These are phyloP conservation scores for Kondoa subrosea DNA, from an alignment of 768 basidiomycete genomes.

Conservation along the genomic window DNA sequence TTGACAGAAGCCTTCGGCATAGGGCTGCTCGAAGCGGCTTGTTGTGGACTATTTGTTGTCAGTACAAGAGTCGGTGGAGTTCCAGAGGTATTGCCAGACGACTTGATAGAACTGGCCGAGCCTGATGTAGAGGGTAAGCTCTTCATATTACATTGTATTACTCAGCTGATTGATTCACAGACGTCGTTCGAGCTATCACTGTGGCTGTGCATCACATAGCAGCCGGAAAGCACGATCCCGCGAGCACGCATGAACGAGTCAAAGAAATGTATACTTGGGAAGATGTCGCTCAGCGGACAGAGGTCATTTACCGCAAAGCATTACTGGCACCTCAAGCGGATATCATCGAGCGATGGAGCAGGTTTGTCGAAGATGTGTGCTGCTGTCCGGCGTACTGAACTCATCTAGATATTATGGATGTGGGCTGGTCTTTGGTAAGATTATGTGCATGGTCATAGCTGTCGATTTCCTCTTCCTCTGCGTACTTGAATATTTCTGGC, in stretches of 20 bases:
- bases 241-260: constrained; percentile 57
- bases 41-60: constrained; percentile 82
- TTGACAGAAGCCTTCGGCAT: constrained; percentile 94
- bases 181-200: constrained; percentile 65
- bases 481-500: constrained; percentile 68
- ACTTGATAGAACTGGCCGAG: constrained; percentile 87
- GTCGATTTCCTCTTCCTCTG: constrained; percentile 79
- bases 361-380: constrained; percentile 38
- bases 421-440: constrained; percentile 71
- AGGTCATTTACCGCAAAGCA: constrained; percentile 60
- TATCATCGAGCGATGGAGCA: constrained; percentile 57
- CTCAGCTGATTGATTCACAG: constrained; percentile 34
- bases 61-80: constrained; percentile 88
- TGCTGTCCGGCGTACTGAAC: background rate
- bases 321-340: constrained; percentile 46
- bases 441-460: constrained; percentile 70
- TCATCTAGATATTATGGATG: constrained; percentile 42
- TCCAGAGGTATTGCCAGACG: constrained; percentile 78
- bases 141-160: background rate
- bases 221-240: constrained; percentile 53
- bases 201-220: constrained; percentile 58
- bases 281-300: constrained; percentile 60
- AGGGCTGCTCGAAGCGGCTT: constrained; percentile 92
- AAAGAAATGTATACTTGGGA: constrained; percentile 75
- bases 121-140: constrained; percentile 78